phyloP scores from a whole-genome alignment of 2,329 filamentous ascomycete genomes.

The Alternaria gaisen region DNA sequence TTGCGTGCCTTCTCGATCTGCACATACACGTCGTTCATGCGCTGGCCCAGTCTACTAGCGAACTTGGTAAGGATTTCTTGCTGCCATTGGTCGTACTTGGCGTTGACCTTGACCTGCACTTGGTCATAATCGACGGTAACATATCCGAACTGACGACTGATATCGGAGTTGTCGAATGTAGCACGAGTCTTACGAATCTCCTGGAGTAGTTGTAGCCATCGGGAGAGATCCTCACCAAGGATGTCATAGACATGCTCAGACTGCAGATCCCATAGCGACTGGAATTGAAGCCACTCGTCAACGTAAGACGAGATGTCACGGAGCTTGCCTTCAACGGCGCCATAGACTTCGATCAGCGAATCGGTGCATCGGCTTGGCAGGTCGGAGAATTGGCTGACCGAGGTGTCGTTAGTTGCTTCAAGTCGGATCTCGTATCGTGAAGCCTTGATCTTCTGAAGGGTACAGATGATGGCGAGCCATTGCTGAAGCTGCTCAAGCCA shows the following conservation, averaged over 20 bases:
- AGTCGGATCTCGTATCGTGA: constrained; percentile 92
- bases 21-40: constrained; percentile 90
- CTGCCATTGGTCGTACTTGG: constrained; percentile 99
- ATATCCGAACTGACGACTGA: constrained; percentile 90
- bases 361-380: constrained; percentile 84
- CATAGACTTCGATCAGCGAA: constrained; percentile 81
- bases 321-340: constrained; percentile 83
- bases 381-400: constrained; percentile 77
- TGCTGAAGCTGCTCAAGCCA: constrained; percentile 94
- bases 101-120: constrained; percentile 97
- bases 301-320: constrained; percentile 84
- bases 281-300: constrained; percentile 98
- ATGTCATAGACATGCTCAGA: constrained; percentile 94
- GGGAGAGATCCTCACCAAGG: constrained; percentile 87
- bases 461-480: constrained; percentile 93
- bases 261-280: constrained; percentile 97
- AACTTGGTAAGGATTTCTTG: constrained; percentile 96
- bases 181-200: constrained; percentile 95
- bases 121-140: constrained; percentile 98
- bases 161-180: constrained; percentile 97
- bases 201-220: constrained; percentile 95
- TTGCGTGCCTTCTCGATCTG: constrained; percentile 91
- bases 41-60: constrained; percentile 83
- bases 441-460: constrained; percentile 91
- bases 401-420: constrained; percentile 67